phyloP scores from a whole-genome alignment of 2,329 filamentous ascomycete genomes.

The Verticillium nubilum region DNA sequence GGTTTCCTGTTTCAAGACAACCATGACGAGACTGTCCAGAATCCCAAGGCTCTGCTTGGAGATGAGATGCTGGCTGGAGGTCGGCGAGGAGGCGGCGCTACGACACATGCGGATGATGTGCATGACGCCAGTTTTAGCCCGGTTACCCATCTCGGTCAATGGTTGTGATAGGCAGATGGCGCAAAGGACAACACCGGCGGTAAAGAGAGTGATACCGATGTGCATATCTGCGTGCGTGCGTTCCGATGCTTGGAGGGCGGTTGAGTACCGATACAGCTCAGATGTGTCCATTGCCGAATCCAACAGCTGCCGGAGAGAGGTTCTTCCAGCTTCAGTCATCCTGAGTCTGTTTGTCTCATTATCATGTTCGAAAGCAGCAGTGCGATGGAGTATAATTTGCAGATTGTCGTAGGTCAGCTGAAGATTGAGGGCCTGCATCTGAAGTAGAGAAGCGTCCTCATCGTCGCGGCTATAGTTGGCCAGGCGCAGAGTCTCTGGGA shows the following conservation, averaged over 20 bases:
- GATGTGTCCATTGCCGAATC: conserved; percentile 3
- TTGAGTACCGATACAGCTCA: neutral
- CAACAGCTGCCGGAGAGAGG: conserved; percentile 1
- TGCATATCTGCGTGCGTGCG: conserved; percentile 6
- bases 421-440: conserved; percentile 5
- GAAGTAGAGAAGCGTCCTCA: neutral
- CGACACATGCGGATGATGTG: conserved; percentile 5
- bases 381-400: conserved; percentile 4
- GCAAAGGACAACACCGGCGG: conserved; percentile 6
- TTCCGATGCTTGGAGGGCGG: conserved; percentile 1
- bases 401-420: conserved; percentile 7
- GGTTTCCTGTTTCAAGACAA: conserved; percentile 4
- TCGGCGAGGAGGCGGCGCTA: neutral
- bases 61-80: neutral
- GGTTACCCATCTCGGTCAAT: conserved; percentile 1
- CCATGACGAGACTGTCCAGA: conserved; percentile 6
- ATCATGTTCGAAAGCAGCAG: neutral
- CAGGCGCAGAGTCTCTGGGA: conserved; percentile 1
- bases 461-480: neutral
- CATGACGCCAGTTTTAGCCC: conserved; percentile 6
- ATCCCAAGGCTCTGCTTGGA: conserved; percentile 5
- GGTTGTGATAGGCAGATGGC: conserved; percentile 3
- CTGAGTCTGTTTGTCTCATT: conserved; percentile 1
- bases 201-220: conserved; percentile 7
- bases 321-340: neutral